These are phyloP conservation scores for Hypoxylon sp. DNA, from an alignment of 2,329 filamentous ascomycete genomes.

Conservation along the genomic window DNA sequence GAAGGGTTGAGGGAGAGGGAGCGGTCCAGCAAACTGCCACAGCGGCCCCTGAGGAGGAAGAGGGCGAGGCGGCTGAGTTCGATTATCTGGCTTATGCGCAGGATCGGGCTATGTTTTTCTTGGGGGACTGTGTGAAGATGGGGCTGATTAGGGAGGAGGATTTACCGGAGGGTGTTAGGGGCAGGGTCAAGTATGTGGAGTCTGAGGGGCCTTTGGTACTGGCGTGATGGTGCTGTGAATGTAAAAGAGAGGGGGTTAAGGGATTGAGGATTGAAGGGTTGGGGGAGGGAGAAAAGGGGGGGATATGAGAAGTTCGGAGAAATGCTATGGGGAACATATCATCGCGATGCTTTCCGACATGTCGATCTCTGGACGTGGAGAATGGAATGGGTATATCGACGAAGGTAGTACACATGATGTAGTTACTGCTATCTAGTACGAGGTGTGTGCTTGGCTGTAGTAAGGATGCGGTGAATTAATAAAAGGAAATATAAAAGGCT, in stretches of 20 bases:
- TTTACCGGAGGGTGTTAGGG: slow-evolving; percentile 76
- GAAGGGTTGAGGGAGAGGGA: slow-evolving; percentile 48
- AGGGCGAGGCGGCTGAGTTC: slow-evolving; percentile 76
- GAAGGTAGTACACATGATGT: not conserved
- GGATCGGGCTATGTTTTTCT: slow-evolving; percentile 92
- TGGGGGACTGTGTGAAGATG: slow-evolving; percentile 87
- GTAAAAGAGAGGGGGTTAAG: too few relatives aligned
- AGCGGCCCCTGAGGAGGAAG: slow-evolving; percentile 57
- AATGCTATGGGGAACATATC: not conserved
- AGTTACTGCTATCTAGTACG: not conserved
- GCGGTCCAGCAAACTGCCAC: slow-evolving; percentile 26
- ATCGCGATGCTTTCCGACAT: slow-evolving; percentile 1
- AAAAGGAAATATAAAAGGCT: not conserved
- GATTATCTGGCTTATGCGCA: slow-evolving; percentile 95
- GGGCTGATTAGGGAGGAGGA: slow-evolving; percentile 83
- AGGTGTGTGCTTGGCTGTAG: not conserved
- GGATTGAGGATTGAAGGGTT: too few relatives aligned
- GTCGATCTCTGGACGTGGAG: not conserved
- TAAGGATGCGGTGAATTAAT: not conserved
- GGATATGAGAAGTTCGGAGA: not conserved
- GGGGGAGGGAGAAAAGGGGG: not conserved
- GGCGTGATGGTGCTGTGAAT: not conserved
- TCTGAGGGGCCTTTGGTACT: slow-evolving; percentile 57
- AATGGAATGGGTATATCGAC: not conserved
- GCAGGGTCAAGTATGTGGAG: slow-evolving; percentile 78